phyloP scores from a whole-genome alignment of 371 early-diverging fungal species.

The Batkoa obscura region DNA sequence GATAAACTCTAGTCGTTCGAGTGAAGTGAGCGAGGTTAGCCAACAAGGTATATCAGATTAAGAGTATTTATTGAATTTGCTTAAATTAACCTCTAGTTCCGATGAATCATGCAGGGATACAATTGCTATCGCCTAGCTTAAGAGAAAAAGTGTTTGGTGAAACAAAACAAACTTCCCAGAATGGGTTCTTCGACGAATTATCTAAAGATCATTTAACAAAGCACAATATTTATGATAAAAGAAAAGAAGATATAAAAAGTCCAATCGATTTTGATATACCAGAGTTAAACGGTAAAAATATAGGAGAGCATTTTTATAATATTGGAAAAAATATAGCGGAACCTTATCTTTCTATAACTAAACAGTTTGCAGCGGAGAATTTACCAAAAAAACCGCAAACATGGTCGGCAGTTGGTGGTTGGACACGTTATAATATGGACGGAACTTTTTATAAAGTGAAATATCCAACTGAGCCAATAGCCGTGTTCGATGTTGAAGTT shows the following conservation, averaged over 20 bases:
- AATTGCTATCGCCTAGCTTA: background rate
- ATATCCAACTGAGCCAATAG: constrained; percentile 33
- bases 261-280: constrained; percentile 27
- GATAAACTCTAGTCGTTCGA: no score
- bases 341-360: constrained; percentile 29
- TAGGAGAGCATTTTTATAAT: constrained; percentile 66
- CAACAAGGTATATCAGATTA: no score
- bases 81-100: no score
- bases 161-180: no score
- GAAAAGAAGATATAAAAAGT: constrained; percentile 22
- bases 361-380: constrained; percentile 16
- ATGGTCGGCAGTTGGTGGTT: constrained; percentile 50
- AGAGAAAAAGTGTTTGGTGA: constrained; percentile 2
- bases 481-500: constrained; percentile 86
- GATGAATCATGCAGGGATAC: background rate
- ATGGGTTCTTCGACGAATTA: no score
- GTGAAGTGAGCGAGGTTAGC: no score
- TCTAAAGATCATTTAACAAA: constrained; percentile 41
- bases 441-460: constrained; percentile 20
- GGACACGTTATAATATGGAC: constrained; percentile 57
- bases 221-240: constrained; percentile 44
- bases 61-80: no score
- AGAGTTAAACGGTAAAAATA: constrained; percentile 24
- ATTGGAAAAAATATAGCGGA: constrained; percentile 43
- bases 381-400: constrained; percentile 18